These are phyloP conservation scores for Teunomyces lycoperdinae DNA, from an alignment of 805 yeast species.

Conservation along the genomic window DNA sequence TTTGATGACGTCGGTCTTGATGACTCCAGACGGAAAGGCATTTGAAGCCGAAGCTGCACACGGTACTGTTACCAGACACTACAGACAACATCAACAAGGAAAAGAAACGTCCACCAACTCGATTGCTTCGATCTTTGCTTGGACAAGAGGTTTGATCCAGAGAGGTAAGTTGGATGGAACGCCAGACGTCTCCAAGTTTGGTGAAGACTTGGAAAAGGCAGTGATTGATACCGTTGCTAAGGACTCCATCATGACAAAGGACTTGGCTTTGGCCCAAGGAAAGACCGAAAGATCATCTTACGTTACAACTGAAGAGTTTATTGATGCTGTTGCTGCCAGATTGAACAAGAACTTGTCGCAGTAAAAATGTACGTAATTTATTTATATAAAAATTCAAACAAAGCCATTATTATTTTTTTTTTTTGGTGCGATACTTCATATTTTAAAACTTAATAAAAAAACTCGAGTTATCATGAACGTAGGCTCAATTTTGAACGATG, in stretches of 20 bases:
- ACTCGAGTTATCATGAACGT: conserved; percentile 27
- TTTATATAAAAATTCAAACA: neutral
- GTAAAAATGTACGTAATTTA: neutral
- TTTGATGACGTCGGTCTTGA: conserved; percentile 77
- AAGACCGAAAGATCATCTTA: conserved; percentile 57
- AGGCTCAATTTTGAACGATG: conserved; percentile 37
- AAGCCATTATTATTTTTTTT: too few species aligned
- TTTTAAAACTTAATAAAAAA: too few species aligned
- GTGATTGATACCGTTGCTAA: conserved; percentile 70
- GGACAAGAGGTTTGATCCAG: conserved; percentile 82
- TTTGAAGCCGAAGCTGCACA: conserved; percentile 86
- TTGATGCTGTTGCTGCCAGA: conserved; percentile 71
- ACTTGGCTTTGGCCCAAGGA: conserved; percentile 71
- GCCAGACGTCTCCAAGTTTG: conserved; percentile 67
- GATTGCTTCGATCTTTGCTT: conserved; percentile 81
- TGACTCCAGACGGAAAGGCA: conserved; percentile 85
- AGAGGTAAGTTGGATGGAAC: conserved; percentile 76
- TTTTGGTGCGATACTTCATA: too few species aligned
- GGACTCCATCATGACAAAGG: conserved; percentile 81
- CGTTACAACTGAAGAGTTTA: conserved; percentile 73
- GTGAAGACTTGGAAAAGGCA: conserved; percentile 60
- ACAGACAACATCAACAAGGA: conserved; percentile 77
- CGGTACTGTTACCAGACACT: conserved; percentile 86
- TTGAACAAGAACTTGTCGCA: conserved; percentile 36
- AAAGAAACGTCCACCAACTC: conserved; percentile 83